Conservation (phyloP, 495 filamentous ascomycete genomes). For the Xylaria cubensis region DNA sequence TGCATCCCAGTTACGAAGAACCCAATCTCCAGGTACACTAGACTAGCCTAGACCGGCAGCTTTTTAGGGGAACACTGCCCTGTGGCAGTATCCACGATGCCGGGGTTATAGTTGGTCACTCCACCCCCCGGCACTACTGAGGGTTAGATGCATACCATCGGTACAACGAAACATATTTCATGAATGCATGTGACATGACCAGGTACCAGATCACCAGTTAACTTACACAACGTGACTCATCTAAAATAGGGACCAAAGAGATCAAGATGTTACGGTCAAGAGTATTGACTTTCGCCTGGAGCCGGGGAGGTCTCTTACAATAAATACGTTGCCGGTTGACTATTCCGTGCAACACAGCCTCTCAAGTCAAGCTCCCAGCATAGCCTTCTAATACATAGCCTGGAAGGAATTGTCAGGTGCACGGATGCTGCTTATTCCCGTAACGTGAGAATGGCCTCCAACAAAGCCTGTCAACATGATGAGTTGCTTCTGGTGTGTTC, state of each 20-base stretch:
- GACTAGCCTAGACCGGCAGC: not conserved
- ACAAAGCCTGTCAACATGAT: conserved; percentile 33
- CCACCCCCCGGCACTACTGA: not conserved
- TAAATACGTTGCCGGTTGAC: no score
- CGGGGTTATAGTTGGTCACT: conserved; percentile 1
- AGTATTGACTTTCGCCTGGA: not conserved
- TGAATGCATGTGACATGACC: not conserved
- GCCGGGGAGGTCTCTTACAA: no score
- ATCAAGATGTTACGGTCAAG: not conserved
- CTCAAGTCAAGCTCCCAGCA: not conserved
- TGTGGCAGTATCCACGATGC: not conserved
- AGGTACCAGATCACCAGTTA: not conserved
- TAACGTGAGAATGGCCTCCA: not conserved
- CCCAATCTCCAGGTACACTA: not conserved
- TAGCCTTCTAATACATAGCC: not conserved
- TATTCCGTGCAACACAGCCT: not conserved
- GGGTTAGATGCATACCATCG: not conserved
- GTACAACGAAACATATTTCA: not conserved
- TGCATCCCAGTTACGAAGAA: conserved; percentile 7
- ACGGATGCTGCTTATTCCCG: not conserved
- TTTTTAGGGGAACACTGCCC: not conserved
- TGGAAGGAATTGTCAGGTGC: not conserved
- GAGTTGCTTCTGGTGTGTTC: conserved; percentile 43
- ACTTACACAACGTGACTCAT: not conserved
- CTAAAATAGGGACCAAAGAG: not conserved